Conservation (phyloP, 2,329 filamentous ascomycete genomes). For the Penicillium brasilianum region DNA sequence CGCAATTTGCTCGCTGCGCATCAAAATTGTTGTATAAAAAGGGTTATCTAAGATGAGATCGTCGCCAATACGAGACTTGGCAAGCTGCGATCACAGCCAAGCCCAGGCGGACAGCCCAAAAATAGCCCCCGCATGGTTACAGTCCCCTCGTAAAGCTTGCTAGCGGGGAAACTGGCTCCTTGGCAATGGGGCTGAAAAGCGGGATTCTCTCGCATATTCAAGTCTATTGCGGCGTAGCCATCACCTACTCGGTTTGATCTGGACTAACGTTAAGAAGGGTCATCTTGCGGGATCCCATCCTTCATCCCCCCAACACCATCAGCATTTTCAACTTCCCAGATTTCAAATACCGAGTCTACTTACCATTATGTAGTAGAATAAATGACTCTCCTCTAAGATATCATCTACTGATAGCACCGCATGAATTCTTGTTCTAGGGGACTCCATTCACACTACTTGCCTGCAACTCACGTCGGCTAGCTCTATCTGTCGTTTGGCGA, state of each 20-base stretch:
- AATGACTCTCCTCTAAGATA: too few species aligned
- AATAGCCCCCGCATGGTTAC: constrained; percentile 13
- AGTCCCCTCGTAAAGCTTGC: constrained; percentile 4
- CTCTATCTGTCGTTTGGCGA: too few species aligned
- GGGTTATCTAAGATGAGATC: not conserved
- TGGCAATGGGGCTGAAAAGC: not conserved
- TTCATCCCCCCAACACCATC: too few species aligned
- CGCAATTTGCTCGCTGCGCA: not conserved
- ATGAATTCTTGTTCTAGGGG: too few species aligned
- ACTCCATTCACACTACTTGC: too few species aligned
- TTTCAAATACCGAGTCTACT: too few species aligned
- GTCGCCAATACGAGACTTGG: constrained; percentile 13
- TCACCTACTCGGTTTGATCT: not conserved
- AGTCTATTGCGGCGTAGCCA: not conserved
- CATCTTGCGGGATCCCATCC: too few species aligned
- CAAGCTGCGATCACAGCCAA: not conserved
- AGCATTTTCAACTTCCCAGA: too few species aligned
- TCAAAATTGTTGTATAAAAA: not conserved
- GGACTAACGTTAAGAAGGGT: not conserved
- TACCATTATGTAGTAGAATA: too few species aligned
- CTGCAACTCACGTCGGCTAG: too few species aligned
- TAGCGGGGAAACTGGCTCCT: not conserved
- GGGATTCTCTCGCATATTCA: not conserved
- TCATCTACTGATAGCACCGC: too few species aligned
- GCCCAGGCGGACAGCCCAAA: constrained; percentile 1